phyloP scores from a whole-genome alignment of 73 alveolate genomes.

The Stentor roeselii region DNA sequence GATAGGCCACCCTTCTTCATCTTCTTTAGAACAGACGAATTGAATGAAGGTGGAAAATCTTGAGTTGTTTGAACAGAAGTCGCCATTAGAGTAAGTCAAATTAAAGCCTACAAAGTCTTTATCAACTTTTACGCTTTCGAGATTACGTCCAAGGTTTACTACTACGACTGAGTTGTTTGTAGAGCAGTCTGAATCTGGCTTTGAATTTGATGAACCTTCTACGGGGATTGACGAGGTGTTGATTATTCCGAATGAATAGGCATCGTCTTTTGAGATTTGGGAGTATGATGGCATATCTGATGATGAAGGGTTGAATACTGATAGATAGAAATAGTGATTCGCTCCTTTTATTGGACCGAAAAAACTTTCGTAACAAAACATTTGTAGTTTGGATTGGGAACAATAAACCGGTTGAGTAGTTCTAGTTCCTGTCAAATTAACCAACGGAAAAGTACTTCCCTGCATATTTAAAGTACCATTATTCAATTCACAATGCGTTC shows the following conservation, averaged over 20 bases:
- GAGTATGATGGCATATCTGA: neutral
- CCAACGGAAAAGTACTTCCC: neutral
- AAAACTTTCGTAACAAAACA: slow-evolving; percentile 12
- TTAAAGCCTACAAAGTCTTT: neutral
- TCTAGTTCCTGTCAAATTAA: neutral
- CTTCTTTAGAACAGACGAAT: slow-evolving; percentile 3
- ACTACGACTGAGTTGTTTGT: neutral
- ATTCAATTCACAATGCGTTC: neutral
- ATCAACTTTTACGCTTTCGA: neutral
- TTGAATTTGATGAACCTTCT: neutral
- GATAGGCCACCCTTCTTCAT: slow-evolving; percentile 18
- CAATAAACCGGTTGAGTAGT: neutral
- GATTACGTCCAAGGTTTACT: neutral
- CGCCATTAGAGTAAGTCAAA: neutral
- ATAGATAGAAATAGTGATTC: neutral
- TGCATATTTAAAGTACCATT: neutral
- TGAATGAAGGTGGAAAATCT: neutral
- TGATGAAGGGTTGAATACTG: neutral
- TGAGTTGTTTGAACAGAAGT: neutral
- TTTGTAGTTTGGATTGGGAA: neutral
- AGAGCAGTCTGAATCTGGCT: neutral
- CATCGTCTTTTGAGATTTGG: neutral
- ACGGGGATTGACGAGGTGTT: neutral
- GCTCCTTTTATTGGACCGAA: neutral
- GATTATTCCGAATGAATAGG: slow-evolving; percentile 4